Percentiles rank a stretch among this genome's conserved stretches.
Evolutionary conservation across 139 green algal genomes (phyloP).

Genomic region (Chlamydomonas applanata): DNA sequence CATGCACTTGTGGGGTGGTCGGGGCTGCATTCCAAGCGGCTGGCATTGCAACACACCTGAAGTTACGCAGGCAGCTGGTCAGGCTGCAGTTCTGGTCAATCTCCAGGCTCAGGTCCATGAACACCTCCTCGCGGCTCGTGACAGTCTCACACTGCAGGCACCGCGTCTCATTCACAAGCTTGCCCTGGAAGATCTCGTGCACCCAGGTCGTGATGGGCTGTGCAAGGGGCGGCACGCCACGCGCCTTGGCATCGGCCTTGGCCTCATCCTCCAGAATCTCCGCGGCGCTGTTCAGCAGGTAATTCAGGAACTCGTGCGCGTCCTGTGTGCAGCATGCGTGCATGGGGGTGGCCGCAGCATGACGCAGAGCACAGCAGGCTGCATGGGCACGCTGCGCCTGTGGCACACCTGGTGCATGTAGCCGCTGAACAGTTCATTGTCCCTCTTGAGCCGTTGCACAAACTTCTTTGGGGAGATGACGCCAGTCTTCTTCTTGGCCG

Average conservation of each 20-base stretch:
- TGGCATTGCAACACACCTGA: constrained; percentile 63
- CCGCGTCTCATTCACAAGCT: constrained; percentile 89
- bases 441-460: constrained; percentile 84
- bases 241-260: constrained; percentile 11
- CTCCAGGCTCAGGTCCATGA: constrained; percentile 94
- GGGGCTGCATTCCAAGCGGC: too few relatives aligned
- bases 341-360: neutral
- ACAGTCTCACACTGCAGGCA: constrained; percentile 74
- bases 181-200: constrained; percentile 92
- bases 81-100: constrained; percentile 91
- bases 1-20: too few relatives aligned
- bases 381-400: too few relatives aligned
- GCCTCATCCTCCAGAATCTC: constrained; percentile 86
- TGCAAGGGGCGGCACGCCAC: neutral
- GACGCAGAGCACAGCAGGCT: too few relatives aligned
- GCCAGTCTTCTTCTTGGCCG: constrained; percentile 84
- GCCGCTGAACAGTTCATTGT: constrained; percentile 94
- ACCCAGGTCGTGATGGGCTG: constrained; percentile 80
- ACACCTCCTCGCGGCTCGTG: constrained; percentile 49
- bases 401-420: constrained; percentile 87
- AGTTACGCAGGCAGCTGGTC: constrained; percentile 85
- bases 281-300: constrained; percentile 88
- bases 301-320: constrained; percentile 98
- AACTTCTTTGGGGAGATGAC: constrained; percentile 88
- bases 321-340: constrained; percentile 68